Percentiles rank a stretch among this genome's conserved stretches.
Evolutionary conservation across 257 asterid genomes (phyloP).

Genomic region (Lithospermum erythrorhizon): DNA sequence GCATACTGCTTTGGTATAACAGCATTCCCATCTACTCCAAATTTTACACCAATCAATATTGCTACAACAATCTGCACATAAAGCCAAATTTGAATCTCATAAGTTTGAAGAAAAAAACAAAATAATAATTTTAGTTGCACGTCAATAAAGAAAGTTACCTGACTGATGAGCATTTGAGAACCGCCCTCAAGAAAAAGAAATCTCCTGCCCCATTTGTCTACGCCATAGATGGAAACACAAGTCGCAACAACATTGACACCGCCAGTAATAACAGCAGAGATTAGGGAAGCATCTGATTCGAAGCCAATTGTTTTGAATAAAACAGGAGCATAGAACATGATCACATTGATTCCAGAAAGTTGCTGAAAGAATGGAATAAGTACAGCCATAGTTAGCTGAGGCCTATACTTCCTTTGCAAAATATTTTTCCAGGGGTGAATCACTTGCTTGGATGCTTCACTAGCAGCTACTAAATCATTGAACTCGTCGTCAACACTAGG

Average conservation of each 20-base stretch:
- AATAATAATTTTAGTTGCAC: neutral
- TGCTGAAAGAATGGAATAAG: slow-evolving; percentile 69
- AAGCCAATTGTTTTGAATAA: slow-evolving; percentile 65
- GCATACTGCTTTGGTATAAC: slow-evolving; percentile 63
- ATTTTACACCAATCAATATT: slow-evolving; percentile 43
- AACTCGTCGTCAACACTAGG: slow-evolving; percentile 59
- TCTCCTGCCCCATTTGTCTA: slow-evolving; percentile 72
- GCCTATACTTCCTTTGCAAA: slow-evolving; percentile 48
- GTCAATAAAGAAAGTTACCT: slow-evolving; percentile 21
- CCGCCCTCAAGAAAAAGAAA: slow-evolving; percentile 66
- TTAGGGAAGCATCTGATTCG: slow-evolving; percentile 39
- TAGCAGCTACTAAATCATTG: slow-evolving; percentile 48
- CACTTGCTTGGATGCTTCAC: slow-evolving; percentile 49
- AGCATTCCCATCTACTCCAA: slow-evolving; percentile 51
- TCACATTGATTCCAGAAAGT: slow-evolving; percentile 70
- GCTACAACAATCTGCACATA: slow-evolving; percentile 39
- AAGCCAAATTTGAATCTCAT: neutral
- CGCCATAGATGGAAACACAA: slow-evolving; percentile 45
- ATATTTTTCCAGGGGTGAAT: slow-evolving; percentile 72
- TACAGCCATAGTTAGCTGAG: slow-evolving; percentile 72
- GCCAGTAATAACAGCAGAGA: slow-evolving; percentile 62
- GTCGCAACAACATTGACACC: slow-evolving; percentile 48
- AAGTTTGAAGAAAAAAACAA: neutral
- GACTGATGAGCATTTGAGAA: slow-evolving; percentile 51
- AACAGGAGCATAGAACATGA: slow-evolving; percentile 78